Base-by-base conservation (phyloP, 495 filamentous ascomycete genomes). In the Bombardia bombarda region DNA sequence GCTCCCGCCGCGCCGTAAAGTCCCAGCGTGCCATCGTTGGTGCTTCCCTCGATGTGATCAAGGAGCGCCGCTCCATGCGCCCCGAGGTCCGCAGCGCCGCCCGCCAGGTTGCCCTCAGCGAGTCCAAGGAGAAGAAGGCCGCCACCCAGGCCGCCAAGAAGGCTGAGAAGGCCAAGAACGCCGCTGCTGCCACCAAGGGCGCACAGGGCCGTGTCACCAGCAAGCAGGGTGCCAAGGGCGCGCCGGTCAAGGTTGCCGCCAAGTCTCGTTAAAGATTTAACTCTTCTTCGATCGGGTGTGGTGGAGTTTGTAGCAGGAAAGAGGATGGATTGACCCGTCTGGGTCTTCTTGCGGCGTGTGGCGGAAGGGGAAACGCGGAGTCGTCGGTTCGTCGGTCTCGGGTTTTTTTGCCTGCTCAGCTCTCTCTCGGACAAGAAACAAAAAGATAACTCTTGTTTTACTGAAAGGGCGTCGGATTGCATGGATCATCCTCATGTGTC, bases 41-140 rank as follows among this genome's bases (percentile, higher is more conserved):
- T 79, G 90, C 90, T 57, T 93, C 90, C 55, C 88, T 99, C 69
- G 93, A 99, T 58, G 85, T 95, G 57, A 97, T 99, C 80, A 99
- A 97, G 81, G 92, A 99, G 82, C 87, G 87, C 73, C 90, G 92
- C 62, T 68, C 77, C 49, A 75, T 82, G 75, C 87, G 93, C 55
- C 92, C 92, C 50, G 92, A 97, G 74, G 92, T 87, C 66, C 90
- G 92, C 63, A 76, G 78, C 57, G 92, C 93, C 60, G 90, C 88
- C 60, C 92, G 92, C 68, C 73, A 78, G 49, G 75, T 82, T 58
- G 93, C 93, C 68, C 92, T 96, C 76, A 86, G 85, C 73, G 86
- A 88, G 59, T 81, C 80, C 69, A 99, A 99, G 83, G 90, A 92
- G 68, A 95, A 96, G 87, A 92, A 90, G 75, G 72, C 80, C 48